A percentile compares a stretch with the other conserved stretches of the same genome.
Evolutionary conservation across 2,329 filamentous ascomycete species (phyloP).

Genomic region (Diaporthe capsici): DNA sequence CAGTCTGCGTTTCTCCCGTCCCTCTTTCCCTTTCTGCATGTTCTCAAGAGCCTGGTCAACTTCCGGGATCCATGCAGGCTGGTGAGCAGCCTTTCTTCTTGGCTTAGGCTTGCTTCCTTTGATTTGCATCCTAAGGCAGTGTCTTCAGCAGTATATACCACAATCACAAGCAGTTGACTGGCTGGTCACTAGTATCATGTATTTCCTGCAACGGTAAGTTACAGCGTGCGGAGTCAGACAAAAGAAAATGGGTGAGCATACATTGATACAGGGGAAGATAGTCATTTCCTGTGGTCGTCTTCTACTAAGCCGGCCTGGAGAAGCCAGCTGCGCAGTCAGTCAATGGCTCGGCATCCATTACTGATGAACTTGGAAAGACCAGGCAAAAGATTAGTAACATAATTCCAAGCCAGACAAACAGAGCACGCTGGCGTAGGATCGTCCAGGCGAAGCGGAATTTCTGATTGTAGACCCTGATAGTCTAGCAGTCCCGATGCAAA

Average conservation of each 20-base stretch:
- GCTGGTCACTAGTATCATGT: no score
- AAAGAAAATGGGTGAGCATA: background rate
- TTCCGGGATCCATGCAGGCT: no score
- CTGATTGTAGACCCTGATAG: background rate
- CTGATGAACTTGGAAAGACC: background rate
- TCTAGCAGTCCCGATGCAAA: background rate
- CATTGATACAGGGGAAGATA: background rate
- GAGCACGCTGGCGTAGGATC: background rate
- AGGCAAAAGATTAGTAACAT: background rate
- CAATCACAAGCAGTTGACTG: no score
- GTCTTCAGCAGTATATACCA: no score
- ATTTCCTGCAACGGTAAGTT: no score
- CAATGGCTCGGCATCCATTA: background rate
- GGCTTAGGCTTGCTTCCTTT: background rate
- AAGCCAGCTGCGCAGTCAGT: background rate
- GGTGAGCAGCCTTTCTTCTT: background rate
- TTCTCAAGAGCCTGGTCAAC: background rate
- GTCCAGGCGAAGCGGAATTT: background rate
- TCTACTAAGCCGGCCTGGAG: background rate
- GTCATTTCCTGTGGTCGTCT: background rate
- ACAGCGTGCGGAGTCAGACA: background rate
- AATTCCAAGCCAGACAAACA: background rate
- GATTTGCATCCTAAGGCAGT: background rate
- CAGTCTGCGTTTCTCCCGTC: background rate
- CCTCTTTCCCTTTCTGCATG: background rate